Evolutionary conservation across 2,329 filamentous ascomycete species (phyloP).

Genomic region (Arthrobotrys sinensis): DNA sequence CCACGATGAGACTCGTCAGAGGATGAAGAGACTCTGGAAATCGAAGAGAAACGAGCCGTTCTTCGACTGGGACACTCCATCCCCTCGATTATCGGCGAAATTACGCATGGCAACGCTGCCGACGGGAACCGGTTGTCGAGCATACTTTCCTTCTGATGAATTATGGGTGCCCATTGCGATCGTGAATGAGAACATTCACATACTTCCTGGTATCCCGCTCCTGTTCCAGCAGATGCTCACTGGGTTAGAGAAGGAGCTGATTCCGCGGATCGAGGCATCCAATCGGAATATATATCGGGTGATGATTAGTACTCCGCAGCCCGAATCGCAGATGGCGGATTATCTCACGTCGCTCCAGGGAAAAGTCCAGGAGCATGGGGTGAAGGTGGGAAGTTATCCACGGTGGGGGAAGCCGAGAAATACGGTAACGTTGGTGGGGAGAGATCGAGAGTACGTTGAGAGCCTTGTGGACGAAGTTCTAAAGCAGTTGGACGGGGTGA

Average conservation of each 20-base stretch:
- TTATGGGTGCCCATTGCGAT: slow-evolving; percentile 92
- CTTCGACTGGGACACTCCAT: slow-evolving; percentile 88
- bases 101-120: slow-evolving; percentile 92
- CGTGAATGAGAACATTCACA: slow-evolving; percentile 93
- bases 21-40: slow-evolving; percentile 86
- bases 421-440: slow-evolving; percentile 88
- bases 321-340: slow-evolving; percentile 86
- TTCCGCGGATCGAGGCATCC: slow-evolving; percentile 78
- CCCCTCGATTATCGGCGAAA: slow-evolving; percentile 83
- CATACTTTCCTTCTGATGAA: slow-evolving; percentile 82
- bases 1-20: slow-evolving; percentile 81
- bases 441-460: slow-evolving; percentile 83
- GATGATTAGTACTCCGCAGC: slow-evolving; percentile 86
- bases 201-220: slow-evolving; percentile 88
- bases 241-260: slow-evolving; percentile 77
- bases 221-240: slow-evolving; percentile 86
- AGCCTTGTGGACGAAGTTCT: slow-evolving; percentile 79
- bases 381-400: slow-evolving; percentile 97
- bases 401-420: slow-evolving; percentile 90
- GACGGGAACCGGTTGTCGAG: slow-evolving; percentile 79
- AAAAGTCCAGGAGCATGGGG: slow-evolving; percentile 79
- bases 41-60: slow-evolving; percentile 79
- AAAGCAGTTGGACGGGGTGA: slow-evolving; percentile 79
- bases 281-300: slow-evolving; percentile 85
- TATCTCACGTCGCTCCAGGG: slow-evolving; percentile 85